phyloP scores from a whole-genome alignment of 2,329 filamentous ascomycete species.

The Coleophoma crateriformis region DNA sequence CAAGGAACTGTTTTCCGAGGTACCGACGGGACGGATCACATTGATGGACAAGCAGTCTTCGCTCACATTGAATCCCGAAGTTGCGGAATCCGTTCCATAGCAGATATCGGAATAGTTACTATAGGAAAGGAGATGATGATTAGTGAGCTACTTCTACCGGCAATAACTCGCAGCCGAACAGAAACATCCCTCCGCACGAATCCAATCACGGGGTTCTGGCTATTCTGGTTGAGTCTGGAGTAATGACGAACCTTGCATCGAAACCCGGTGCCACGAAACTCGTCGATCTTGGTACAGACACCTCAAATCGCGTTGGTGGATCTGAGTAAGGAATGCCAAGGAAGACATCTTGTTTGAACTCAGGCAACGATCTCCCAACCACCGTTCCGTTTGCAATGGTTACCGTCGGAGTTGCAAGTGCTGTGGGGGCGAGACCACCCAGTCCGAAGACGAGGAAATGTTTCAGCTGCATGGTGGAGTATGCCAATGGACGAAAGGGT shows the following conservation, averaged over 20 bases:
- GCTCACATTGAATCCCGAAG: background rate
- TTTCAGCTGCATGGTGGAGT: no score
- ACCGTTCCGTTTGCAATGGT: conserved; percentile 1
- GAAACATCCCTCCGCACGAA: no score
- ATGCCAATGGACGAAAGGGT: no score
- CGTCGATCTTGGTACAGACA: background rate
- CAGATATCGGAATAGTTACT: background rate
- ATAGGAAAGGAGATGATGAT: no score
- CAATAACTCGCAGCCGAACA: no score
- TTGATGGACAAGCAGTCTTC: conserved; percentile 3
- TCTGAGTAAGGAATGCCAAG: conserved; percentile 7
- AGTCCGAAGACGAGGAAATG: no score
- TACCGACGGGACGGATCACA: background rate
- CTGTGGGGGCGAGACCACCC: no score
- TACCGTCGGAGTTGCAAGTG: background rate
- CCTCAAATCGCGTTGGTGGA: background rate
- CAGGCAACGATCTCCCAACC: background rate
- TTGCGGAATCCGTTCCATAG: background rate
- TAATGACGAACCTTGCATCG: background rate
- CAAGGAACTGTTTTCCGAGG: background rate
- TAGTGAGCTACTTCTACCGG: no score
- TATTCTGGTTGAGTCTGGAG: background rate
- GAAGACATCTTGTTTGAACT: conserved; percentile 5
- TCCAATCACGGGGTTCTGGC: background rate
- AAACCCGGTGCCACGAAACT: background rate